Evolutionary conservation across 2,329 filamentous ascomycete species (phyloP), one percentile per base, ranked within the genome.

Genomic region (Colletotrichum sp.): DNA sequence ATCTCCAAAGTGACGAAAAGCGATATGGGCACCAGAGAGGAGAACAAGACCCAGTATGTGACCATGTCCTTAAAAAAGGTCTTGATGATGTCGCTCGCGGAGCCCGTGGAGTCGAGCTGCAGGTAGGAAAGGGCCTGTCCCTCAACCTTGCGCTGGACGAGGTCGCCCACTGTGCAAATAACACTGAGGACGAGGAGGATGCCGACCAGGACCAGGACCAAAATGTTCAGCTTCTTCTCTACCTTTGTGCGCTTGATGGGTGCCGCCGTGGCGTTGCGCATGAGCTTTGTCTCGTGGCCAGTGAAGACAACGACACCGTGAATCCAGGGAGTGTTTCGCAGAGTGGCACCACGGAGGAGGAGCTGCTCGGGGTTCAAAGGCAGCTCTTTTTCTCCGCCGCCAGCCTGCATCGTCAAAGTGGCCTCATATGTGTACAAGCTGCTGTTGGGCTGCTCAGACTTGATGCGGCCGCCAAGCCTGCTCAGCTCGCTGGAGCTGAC

Each of bases 351-450:
- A 88, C 97, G 93, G 39, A 99, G 91, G 21, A 99, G 89, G 55
- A 99, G 90, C 85, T 99, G 97, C 83, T 99, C 97, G 0, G 97
- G 97, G 79, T 95, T 95, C 71, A 99, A 86, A 2, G 98, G 90
- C 65, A 99, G 87, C 83, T 99, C 96, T 85, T 98, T 98, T 85
- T 99, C 97, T 44, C 96, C 95, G 21, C 96, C 96, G 59, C 96
- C 96, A 62, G 94, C 91, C 81, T 96, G 93, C 90, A 99, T 94
- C 0, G 96, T 99, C 84, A 99, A 85, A 1, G 96, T 98, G 52
- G 96, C 97, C 86, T 99, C 98, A 84, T 99, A 99, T 0, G 97
- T 99, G 85, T 99, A 99, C 44, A 99, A 88, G 85, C 96, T 99
- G 87, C 96, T 98, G 88, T 99, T 99, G 26, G 97, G 97, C 84